Evolutionary conservation across 306 rosid species (phyloP).

Genomic region (Ammopiptanthus mongolicus): DNA sequence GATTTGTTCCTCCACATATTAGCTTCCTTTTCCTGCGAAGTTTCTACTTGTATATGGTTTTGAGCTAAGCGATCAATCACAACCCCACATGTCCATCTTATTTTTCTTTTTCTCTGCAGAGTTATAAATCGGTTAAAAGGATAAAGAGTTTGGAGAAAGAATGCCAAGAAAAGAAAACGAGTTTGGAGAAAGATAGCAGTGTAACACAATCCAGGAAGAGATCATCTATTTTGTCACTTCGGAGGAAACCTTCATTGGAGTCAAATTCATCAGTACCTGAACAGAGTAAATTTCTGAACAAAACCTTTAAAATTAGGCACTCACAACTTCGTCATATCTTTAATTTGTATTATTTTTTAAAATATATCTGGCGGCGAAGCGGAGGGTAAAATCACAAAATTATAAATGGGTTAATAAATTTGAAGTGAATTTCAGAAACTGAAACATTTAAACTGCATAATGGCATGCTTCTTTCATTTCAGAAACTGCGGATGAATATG

Average conservation of each 20-base stretch:
- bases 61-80: not conserved
- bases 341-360: not conserved
- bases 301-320: not conserved
- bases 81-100: not conserved
- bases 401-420: not conserved
- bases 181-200: not conserved
- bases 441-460: not conserved
- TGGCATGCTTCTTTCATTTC: not conserved
- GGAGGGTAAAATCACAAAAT: not conserved
- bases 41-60: not conserved
- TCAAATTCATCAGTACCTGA: not conserved
- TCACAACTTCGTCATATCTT: not conserved
- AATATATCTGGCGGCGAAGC: not conserved
- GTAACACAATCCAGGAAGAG: not conserved
- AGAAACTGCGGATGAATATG: not conserved
- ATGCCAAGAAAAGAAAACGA: no score
- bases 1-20: not conserved
- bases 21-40: not conserved
- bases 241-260: not conserved
- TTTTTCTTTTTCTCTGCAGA: constrained; percentile 15
- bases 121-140: not conserved
- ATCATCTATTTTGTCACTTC: not conserved
- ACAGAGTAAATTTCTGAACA: constrained; percentile 16
- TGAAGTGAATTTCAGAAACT: not conserved
- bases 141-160: not conserved